A percentile compares a stretch with the other conserved stretches of the same genome.
These are phyloP conservation scores for Boletellus sp. DNA, from an alignment of 1,284 basidiomycete genomes.

Conservation along the genomic window DNA sequence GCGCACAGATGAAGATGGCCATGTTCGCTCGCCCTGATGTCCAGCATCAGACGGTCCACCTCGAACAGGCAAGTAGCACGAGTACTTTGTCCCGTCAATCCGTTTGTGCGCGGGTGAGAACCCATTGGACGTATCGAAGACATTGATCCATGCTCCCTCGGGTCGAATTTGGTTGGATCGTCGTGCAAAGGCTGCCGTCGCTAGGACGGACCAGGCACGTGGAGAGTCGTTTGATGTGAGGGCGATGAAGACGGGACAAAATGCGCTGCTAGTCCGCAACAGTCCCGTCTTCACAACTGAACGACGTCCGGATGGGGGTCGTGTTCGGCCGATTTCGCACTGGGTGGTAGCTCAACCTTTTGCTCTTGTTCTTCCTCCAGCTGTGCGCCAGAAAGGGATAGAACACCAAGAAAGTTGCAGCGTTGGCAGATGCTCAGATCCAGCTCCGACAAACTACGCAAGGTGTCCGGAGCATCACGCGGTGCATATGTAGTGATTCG, in stretches of 20 bases:
- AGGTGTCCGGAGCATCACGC: neutral
- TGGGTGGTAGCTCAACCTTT: slow-evolving; percentile 1
- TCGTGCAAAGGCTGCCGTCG: slow-evolving; percentile 25
- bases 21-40: slow-evolving; percentile 30
- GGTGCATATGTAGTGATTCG: slow-evolving; percentile 35
- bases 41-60: slow-evolving; percentile 36
- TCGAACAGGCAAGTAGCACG: slow-evolving; percentile 41
- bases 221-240: neutral
- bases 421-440: slow-evolving; percentile 8
- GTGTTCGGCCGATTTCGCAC: neutral
- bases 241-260: slow-evolving; percentile 6
- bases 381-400: neutral
- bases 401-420: neutral
- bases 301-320: slow-evolving; percentile 9
- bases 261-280: neutral
- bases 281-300: slow-evolving; percentile 21
- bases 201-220: slow-evolving; percentile 18
- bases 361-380: no score
- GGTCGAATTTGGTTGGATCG: neutral
- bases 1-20: slow-evolving; percentile 41
- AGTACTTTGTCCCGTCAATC: slow-evolving; percentile 9
- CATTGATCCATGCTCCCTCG: slow-evolving; percentile 24
- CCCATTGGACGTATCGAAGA: slow-evolving; percentile 40
- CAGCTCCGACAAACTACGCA: slow-evolving; percentile 8
- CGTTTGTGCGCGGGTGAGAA: slow-evolving; percentile 26